phyloP scores from a whole-genome alignment of 805 yeast genomes.

The Monosporozyma aerobia region DNA sequence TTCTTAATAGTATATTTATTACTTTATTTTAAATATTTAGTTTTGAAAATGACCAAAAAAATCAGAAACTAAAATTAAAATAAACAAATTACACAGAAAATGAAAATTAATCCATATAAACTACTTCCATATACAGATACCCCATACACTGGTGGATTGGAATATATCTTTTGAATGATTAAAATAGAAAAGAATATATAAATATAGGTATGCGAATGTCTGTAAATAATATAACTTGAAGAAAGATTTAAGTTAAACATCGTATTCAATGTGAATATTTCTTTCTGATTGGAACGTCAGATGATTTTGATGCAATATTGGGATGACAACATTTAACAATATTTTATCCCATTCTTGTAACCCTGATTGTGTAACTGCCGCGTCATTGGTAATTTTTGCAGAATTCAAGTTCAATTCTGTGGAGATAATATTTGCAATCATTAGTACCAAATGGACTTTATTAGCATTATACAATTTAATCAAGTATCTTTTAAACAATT shows the following conservation, averaged over 20 bases:
- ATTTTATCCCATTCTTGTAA: constrained; percentile 27
- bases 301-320: constrained; percentile 19
- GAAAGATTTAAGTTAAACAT: constrained; percentile 6
- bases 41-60: too few relatives aligned
- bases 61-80: too few relatives aligned
- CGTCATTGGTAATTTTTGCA: neutral
- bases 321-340: constrained; percentile 17
- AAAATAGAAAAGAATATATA: neutral
- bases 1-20: too few relatives aligned
- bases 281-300: constrained; percentile 18
- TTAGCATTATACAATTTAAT: constrained; percentile 22
- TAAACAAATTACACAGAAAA: too few relatives aligned
- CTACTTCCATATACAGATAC: too few relatives aligned
- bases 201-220: neutral
- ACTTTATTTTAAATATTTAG: too few relatives aligned
- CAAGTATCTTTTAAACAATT: constrained; percentile 31
- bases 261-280: constrained; percentile 18
- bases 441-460: constrained; percentile 18
- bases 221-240: neutral
- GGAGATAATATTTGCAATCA: constrained; percentile 18
- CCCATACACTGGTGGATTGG: too few relatives aligned
- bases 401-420: constrained; percentile 13
- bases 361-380: constrained; percentile 1
- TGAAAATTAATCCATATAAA: too few relatives aligned
- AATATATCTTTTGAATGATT: neutral